A percentile compares a stretch with the other conserved stretches of the same genome.
Conservation (phyloP, 257 asterid genomes). For the Fraxinus excelsior region DNA sequence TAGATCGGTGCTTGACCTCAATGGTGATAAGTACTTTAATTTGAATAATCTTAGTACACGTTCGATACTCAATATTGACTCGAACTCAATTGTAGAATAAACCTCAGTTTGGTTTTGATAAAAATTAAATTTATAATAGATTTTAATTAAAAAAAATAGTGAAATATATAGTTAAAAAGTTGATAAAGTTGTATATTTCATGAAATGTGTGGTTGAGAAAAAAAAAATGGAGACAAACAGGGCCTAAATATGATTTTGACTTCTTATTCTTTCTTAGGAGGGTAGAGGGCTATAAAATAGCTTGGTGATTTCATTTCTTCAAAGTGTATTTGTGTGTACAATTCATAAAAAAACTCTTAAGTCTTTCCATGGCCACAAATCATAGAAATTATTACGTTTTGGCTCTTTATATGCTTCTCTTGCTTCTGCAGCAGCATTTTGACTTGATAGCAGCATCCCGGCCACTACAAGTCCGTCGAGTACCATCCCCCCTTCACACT, state of each 20-base stretch:
- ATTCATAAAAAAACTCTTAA: neutral
- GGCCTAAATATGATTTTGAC: too few relatives aligned
- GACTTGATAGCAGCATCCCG: neutral
- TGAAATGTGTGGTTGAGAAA: too few relatives aligned
- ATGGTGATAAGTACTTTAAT: too few relatives aligned
- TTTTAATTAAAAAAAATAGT: too few relatives aligned
- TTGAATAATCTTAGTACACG: too few relatives aligned
- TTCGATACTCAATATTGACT: neutral
- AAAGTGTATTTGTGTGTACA: neutral
- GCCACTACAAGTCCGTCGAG: neutral
- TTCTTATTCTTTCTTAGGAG: neutral
- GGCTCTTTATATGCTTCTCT: neutral
- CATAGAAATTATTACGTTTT: neutral
- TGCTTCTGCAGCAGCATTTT: neutral
- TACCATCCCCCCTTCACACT: neutral
- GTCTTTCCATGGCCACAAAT: neutral
- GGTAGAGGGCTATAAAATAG: neutral
- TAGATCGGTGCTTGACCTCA: too few relatives aligned
- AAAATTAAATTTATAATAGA: too few relatives aligned
- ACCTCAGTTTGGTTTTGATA: too few relatives aligned
- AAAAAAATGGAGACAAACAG: too few relatives aligned
- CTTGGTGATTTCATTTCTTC: neutral
- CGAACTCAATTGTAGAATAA: neutral
- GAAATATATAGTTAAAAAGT: too few relatives aligned
- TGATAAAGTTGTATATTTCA: too few relatives aligned